Evolutionary conservation across 441 rosid species (phyloP).

Genomic region (Populus tomentosa): DNA sequence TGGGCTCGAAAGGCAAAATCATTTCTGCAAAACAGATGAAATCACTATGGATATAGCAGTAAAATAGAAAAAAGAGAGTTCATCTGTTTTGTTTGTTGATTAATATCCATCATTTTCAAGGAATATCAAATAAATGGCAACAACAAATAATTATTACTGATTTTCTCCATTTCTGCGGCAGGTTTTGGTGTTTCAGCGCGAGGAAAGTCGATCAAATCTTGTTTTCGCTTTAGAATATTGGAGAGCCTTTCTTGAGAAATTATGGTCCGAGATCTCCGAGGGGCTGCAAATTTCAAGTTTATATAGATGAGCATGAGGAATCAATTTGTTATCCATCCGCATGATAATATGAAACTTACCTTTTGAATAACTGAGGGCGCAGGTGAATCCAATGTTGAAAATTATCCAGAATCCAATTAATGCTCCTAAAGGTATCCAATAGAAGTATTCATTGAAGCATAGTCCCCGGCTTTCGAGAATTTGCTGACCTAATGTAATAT

Average conservation of each 20-base stretch:
- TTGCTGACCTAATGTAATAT: slow-evolving; percentile 27
- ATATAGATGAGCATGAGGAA: neutral
- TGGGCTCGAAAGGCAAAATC: slow-evolving; percentile 32
- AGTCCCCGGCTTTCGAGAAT: slow-evolving; percentile 29
- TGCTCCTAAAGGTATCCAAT: slow-evolving; percentile 38
- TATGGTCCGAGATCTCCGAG: slow-evolving; percentile 25
- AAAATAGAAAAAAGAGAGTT: neutral
- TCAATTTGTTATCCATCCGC: neutral
- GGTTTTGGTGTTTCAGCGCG: slow-evolving; percentile 1
- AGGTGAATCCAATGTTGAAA: slow-evolving; percentile 32
- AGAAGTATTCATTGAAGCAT: slow-evolving; percentile 29
- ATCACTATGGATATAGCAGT: neutral
- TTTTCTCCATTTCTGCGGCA: neutral
- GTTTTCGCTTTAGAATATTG: slow-evolving; percentile 10
- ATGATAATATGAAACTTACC: slow-evolving; percentile 22
- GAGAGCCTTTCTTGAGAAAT: slow-evolving; percentile 24
- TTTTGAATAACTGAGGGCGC: slow-evolving; percentile 29
- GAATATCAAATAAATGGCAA: neutral
- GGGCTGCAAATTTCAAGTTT: slow-evolving; percentile 26
- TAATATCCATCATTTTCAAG: neutral
- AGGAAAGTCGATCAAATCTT: neutral
- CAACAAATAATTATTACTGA: neutral
- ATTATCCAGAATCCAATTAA: slow-evolving; percentile 37
- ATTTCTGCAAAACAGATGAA: slow-evolving; percentile 18
- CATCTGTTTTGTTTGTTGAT: neutral